Base-by-base conservation (phyloP, 768 basidiomycete species). In the Clathrus columnatus region DNA sequence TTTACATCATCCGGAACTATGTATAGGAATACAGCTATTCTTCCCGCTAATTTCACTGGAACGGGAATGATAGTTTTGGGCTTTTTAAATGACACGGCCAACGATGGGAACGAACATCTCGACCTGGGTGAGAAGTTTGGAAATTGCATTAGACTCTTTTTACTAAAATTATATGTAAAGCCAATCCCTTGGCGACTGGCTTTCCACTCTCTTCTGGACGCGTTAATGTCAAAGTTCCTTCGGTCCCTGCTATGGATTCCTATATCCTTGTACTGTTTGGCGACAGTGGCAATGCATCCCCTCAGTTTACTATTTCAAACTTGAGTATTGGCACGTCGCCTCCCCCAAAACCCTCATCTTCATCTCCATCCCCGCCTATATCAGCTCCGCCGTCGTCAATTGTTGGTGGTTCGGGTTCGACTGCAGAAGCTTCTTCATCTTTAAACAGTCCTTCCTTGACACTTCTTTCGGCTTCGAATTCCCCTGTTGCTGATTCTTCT, bases 261-360 rank as follows among this genome's bases (percentile, higher is more conserved):
- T 88, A 85, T 60, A 75, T 82, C 53, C 68, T 88, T 63, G 82
- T 78, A 57, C 27, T 85, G 42, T 70, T 83, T 59, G 85, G 85
- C 24, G 80, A 84, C 62, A 84, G 82, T 14, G 86, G 85, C 10
- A 80, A 89, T 59, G 60, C 66, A 7, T 83, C 79, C 62, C 77
- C 77, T 0, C 17, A 68, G 36, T 87, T 89, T 64, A 78, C 74
- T 1, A 89, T 89, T 58, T 67, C 49, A 7, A 43, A 56, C 32
- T 29, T 57, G 10, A 57, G 36, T 27, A 57, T 57, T n/a, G 29
- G 21, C 48, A 20, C 27, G 11, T 14, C 36, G n/a, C n/a, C 36
- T 36, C n/a, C 56, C 10, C 41, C 56, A 6, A 41, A 48, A 8
- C 51, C 56, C 14, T 5, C 50, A 41, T 20, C 17, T 52, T 10